Evolutionary conservation across 208 protist genomes (phyloP).

Genomic region (Crithidia fasciculata): DNA sequence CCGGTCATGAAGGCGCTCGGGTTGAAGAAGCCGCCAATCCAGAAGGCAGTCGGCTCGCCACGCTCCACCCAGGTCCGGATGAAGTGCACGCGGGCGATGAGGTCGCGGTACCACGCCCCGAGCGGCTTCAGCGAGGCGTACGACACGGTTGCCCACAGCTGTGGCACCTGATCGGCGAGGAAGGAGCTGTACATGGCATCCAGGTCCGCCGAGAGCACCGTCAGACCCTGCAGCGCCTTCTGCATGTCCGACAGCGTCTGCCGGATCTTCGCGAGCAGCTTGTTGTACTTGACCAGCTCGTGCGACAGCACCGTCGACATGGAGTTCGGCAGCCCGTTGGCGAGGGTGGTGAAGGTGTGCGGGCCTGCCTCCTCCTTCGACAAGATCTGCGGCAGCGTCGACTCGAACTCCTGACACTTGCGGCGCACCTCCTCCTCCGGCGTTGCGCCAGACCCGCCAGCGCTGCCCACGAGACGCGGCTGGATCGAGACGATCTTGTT

Average conservation of each 20-base stretch:
- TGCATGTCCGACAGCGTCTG: constrained; percentile 91
- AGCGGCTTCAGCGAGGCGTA: constrained; percentile 98
- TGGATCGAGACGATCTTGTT: constrained; percentile 93
- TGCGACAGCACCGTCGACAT: constrained; percentile 96
- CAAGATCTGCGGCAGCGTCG: constrained; percentile 69
- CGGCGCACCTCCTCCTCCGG: constrained; percentile 93
- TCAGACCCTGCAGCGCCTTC: constrained; percentile 96
- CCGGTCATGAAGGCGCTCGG: constrained; percentile 99
- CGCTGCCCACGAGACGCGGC: constrained; percentile 66
- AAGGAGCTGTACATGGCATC: constrained; percentile 97
- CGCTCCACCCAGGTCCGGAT: constrained; percentile 94
- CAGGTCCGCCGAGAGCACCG: constrained; percentile 95
- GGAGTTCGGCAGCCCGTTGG: constrained; percentile 94
- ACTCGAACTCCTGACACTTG: constrained; percentile 92
- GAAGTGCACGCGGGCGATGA: constrained; percentile 93
- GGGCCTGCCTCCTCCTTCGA: constrained; percentile 85
- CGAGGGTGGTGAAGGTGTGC: constrained; percentile 89
- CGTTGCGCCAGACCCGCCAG: constrained; percentile 33
- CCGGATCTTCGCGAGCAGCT: constrained; percentile 91
- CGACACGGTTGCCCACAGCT: constrained; percentile 89
- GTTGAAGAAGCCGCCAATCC: constrained; percentile 98
- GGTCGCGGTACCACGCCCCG: constrained; percentile 96
- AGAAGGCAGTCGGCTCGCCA: constrained; percentile 94
- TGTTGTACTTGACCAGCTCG: constrained; percentile 97
- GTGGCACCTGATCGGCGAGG: constrained; percentile 95